Evolutionary conservation across 164 flowering plant genomes (phyloP).

Genomic region (Berberis thunbergii): DNA sequence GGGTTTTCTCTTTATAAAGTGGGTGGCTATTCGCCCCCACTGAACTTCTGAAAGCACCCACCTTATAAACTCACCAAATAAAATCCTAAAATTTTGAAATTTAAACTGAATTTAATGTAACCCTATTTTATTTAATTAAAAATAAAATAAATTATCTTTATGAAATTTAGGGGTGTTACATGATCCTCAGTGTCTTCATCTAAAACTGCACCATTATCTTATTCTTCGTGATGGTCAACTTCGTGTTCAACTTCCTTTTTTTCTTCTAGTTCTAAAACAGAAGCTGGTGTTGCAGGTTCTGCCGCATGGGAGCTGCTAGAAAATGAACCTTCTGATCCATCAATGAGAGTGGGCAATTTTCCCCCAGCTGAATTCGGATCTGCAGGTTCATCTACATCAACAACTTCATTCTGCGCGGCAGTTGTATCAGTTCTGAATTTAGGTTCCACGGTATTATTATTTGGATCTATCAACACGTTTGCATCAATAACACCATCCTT

Average conservation of each 20-base stretch:
- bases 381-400: conserved; percentile 6
- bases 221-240: conserved; percentile 5
- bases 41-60: too few species aligned
- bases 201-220: conserved; percentile 33
- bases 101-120: too few species aligned
- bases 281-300: conserved; percentile 6
- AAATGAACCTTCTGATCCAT: conserved; percentile 9
- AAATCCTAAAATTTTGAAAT: too few species aligned
- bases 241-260: conserved; percentile 19
- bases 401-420: conserved; percentile 6
- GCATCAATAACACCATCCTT: too few species aligned
- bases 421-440: conserved; percentile 8
- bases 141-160: too few species aligned
- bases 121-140: too few species aligned
- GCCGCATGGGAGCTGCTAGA: conserved; percentile 3
- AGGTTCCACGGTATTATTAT: conserved; percentile 5
- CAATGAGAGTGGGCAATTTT: background rate
- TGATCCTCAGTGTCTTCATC: conserved; percentile 49
- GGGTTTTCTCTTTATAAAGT: too few species aligned
- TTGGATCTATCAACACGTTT: too few species aligned
- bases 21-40: too few species aligned
- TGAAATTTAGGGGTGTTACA: too few species aligned
- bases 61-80: too few species aligned
- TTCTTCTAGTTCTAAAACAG: conserved; percentile 7
- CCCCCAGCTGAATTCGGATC: background rate